These are phyloP conservation scores for Phytopythium montanum DNA, from an alignment of 352 stramenopile species.

Conservation along the genomic window DNA sequence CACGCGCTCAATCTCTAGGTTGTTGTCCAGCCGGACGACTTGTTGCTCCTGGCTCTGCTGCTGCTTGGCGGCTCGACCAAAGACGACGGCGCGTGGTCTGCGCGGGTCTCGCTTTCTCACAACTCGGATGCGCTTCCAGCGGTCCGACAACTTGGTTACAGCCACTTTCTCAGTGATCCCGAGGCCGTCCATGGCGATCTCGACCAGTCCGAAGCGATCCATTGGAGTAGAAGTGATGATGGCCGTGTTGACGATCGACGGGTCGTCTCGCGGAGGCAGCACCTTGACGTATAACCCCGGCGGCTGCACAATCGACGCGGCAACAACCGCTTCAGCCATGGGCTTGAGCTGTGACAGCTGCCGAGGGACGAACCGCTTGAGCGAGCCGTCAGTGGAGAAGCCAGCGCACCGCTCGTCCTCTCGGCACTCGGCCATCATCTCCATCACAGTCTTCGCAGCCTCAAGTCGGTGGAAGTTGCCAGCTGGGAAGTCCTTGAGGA, in stretches of 20 bases:
- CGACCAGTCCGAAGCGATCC: slow-evolving; percentile 60
- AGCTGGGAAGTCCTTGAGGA: slow-evolving; percentile 61
- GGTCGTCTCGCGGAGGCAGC: slow-evolving; percentile 40
- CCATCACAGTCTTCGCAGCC: slow-evolving; percentile 18
- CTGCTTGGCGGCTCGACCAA: slow-evolving; percentile 23
- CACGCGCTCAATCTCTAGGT: slow-evolving; percentile 29
- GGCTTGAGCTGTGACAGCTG: slow-evolving; percentile 68
- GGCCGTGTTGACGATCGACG: slow-evolving; percentile 38
- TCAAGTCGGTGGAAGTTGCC: slow-evolving; percentile 59
- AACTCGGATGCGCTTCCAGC: slow-evolving; percentile 61
- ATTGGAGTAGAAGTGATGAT: slow-evolving; percentile 46
- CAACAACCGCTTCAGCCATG: slow-evolving; percentile 20
- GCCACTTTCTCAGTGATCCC: slow-evolving; percentile 42
- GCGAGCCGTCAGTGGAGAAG: slow-evolving; percentile 64
- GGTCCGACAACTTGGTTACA: slow-evolving; percentile 51
- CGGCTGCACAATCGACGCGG: slow-evolving; percentile 16
- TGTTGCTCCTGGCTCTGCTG: slow-evolving; percentile 12
- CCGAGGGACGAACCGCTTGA: slow-evolving; percentile 75
- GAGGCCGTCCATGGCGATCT: slow-evolving; percentile 57
- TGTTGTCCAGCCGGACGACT: slow-evolving; percentile 21
- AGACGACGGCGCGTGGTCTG: slow-evolving; percentile 40
- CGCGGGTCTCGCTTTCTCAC: slow-evolving; percentile 28
- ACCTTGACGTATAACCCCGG: slow-evolving; percentile 67
- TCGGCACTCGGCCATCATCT: slow-evolving; percentile 59
- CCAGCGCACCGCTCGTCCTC: slow-evolving; percentile 67